Percentiles rank a stretch among this genome's conserved stretches.
Conservation (phyloP, 305 asterid species). For the Galium porrigens region DNA sequence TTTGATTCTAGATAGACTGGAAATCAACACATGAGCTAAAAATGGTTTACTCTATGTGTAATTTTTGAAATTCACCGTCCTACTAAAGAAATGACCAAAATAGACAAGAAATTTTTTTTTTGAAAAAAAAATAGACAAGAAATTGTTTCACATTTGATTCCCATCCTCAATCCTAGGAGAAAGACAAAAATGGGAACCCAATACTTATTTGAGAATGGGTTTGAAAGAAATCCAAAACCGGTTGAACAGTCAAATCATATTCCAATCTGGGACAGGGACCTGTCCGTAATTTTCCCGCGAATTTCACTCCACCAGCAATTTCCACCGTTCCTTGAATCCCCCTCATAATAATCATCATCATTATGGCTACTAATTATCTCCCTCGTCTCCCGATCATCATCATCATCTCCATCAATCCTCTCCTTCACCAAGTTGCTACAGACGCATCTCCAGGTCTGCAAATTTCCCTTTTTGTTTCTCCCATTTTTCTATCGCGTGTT, state of each 20-base stretch:
- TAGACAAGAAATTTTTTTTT: no score
- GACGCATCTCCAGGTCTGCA: conserved; percentile 18
- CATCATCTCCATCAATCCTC: conserved; percentile 4
- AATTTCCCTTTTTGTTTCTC: background rate
- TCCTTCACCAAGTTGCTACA: conserved; percentile 10
- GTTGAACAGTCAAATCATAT: conserved; percentile 16
- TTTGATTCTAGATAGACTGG: no score
- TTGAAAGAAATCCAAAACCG: conserved; percentile 19
- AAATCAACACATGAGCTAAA: no score
- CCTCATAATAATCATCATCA: conserved; percentile 8
- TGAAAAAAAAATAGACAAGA: no score
- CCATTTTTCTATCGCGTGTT: background rate
- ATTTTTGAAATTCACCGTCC: background rate
- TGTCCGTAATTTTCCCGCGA: conserved; percentile 16
- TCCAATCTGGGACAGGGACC: conserved; percentile 15
- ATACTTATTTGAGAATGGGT: conserved; percentile 17
- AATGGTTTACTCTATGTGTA: background rate
- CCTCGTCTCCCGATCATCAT: conserved; percentile 13
- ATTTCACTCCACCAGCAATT: conserved; percentile 4
- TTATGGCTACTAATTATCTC: conserved; percentile 10
- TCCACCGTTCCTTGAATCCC: conserved; percentile 8
- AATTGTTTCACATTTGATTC: background rate
- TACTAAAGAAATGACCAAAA: background rate
- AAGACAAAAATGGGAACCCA: background rate
- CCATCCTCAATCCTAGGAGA: background rate